Evolutionary conservation across 768 basidiomycete genomes (phyloP), one percentile per base, ranked within the genome.

Genomic region (Baorangia bicolor): DNA sequence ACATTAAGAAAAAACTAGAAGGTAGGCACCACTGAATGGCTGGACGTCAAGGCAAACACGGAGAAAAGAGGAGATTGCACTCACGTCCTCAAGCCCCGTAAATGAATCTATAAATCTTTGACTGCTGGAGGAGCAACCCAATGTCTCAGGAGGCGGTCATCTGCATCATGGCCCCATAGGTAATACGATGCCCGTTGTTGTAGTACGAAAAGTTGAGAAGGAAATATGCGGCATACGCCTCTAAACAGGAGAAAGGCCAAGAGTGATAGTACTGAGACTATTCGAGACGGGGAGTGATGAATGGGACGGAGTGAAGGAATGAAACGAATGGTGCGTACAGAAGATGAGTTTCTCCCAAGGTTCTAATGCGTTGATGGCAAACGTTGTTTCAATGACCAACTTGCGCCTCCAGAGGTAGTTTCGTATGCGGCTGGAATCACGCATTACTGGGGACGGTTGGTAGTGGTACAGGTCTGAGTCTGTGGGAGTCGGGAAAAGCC

Each of bases 321-420:
- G 37, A 57, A 44, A 42, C 16, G 27, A 33, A 48, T 3, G 8
- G 23, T 23, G 76, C 86, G 66, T 65, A 87, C 86, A 64, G 53
- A 83, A 75, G 35, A 86, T 66, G 43, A 80, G 63, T 63, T 85
- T 84, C 76, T 88, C 88, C 87, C 86, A 87, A 55, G 81, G 78
- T 65, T 89, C 85, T 54, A 87, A 69, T 62, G 87, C 77, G 28
- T 78, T 76, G 38, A 87, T 71, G 7, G 76, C 86, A 56, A 84
- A 82, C 0, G 84, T 85, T 3, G 78, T 72, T 66, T 86, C 85
- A 33, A 88, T 68, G 73, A 80, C 75, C 49, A 86, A 67, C 57
- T 81, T 75, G 67, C 76, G 73, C 14, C 75, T 77, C 84, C 85
- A 85, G 45, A 85, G 51, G 58, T 69, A 63, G 51, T 67, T 62